Evolutionary conservation across 1,284 basidiomycete genomes (phyloP).

Genomic region (Apiotrichum porosum): DNA sequence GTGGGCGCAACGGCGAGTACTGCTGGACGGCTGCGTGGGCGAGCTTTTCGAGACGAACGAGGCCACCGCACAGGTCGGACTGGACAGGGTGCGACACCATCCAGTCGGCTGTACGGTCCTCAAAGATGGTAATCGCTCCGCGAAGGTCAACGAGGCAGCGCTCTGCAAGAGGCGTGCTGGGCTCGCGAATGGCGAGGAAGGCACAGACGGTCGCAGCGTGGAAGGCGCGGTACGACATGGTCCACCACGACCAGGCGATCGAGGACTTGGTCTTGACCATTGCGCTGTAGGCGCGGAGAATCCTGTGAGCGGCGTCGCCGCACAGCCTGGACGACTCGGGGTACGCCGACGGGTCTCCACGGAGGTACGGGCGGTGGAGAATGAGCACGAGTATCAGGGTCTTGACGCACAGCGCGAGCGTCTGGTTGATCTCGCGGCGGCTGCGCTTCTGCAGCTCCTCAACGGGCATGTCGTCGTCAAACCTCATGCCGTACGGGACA

Average conservation of each 20-base stretch:
- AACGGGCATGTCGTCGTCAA: slow-evolving; percentile 35
- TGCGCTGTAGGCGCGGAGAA: slow-evolving; percentile 38
- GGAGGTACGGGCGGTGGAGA: slow-evolving; percentile 47
- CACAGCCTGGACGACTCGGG: slow-evolving; percentile 45
- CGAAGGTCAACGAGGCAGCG: slow-evolving; percentile 41
- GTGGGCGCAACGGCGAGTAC: slow-evolving; percentile 1
- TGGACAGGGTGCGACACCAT: slow-evolving; percentile 45
- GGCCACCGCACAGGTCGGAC: slow-evolving; percentile 39
- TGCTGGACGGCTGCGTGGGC: slow-evolving; percentile 25
- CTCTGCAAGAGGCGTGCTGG: slow-evolving; percentile 34
- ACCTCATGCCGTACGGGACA: slow-evolving; percentile 40
- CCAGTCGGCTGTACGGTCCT: slow-evolving; percentile 40
- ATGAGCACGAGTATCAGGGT: slow-evolving; percentile 47
- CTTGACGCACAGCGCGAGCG: slow-evolving; percentile 43
- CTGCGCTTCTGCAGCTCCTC: slow-evolving; percentile 22
- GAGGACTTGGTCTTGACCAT: slow-evolving; percentile 36
- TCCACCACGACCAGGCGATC: slow-evolving; percentile 48
- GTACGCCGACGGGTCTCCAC: slow-evolving; percentile 44
- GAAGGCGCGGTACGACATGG: slow-evolving; percentile 45
- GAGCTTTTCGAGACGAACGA: slow-evolving; percentile 43
- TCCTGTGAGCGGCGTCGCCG: slow-evolving; percentile 37
- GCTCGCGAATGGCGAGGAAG: slow-evolving; percentile 46
- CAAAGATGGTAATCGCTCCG: slow-evolving; percentile 41
- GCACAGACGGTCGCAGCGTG: slow-evolving; percentile 48
- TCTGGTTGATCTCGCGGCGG: slow-evolving; percentile 37